Percentiles rank a stretch among this genome's conserved stretches.
phyloP scores from a whole-genome alignment of 2,329 filamentous ascomycete species.

The Ophiocordyceps camponoti-leonardi region DNA sequence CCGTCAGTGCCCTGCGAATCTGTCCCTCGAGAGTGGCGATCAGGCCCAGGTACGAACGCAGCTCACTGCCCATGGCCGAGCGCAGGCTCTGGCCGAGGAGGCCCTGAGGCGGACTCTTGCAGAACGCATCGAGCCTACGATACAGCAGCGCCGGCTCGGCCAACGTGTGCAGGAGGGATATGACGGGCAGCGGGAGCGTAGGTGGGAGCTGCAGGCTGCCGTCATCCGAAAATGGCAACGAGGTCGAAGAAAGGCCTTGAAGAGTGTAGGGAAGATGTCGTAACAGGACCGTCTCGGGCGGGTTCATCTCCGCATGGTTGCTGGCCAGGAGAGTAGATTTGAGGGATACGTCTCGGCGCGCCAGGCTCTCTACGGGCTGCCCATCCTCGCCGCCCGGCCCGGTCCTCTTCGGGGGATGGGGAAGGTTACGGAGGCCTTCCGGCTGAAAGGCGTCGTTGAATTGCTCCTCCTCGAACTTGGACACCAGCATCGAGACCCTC shows the following conservation, averaged over 20 bases:
- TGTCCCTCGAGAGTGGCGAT: constrained; percentile 88
- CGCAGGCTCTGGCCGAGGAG: constrained; percentile 85
- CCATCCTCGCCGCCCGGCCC: constrained; percentile 18
- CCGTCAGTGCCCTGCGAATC: constrained; percentile 64
- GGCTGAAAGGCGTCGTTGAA: constrained; percentile 37
- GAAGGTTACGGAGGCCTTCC: constrained; percentile 28
- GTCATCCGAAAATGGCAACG: constrained; percentile 56
- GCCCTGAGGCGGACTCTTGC: constrained; percentile 64
- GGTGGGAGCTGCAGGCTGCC: constrained; percentile 59
- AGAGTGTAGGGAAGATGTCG: constrained; percentile 83
- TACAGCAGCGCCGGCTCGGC: constrained; percentile 93
- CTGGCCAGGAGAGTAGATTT: constrained; percentile 40
- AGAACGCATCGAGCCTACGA: constrained; percentile 60
- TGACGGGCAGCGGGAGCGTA: constrained; percentile 64
- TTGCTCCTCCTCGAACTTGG: constrained; percentile 28
- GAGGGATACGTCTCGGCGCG: constrained; percentile 32
- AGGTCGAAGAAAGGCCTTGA: constrained; percentile 78
- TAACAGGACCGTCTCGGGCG: constrained; percentile 48
- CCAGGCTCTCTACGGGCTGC: constrained; percentile 8
- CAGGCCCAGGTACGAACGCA: constrained; percentile 76
- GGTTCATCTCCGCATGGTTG: constrained; percentile 38
- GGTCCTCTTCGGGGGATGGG: constrained; percentile 21
- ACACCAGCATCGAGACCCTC: constrained; percentile 16
- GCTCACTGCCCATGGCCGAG: constrained; percentile 67
- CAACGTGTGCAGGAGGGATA: constrained; percentile 75